Evolutionary conservation across 2,329 filamentous ascomycete genomes (phyloP).

Genomic region (Tolypocladium capitatum): DNA sequence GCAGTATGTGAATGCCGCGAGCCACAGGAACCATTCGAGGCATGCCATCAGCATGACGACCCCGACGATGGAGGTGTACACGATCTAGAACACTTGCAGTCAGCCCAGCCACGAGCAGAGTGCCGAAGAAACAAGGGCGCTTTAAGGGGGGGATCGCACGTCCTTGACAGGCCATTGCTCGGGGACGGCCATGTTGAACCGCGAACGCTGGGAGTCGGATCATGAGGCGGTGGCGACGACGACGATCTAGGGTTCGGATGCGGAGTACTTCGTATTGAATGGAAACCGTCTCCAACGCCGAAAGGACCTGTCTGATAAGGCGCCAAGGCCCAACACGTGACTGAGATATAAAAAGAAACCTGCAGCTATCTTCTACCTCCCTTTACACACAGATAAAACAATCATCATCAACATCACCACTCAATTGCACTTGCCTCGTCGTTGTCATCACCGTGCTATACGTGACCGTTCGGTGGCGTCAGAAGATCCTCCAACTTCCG

Average conservation of each 20-base stretch:
- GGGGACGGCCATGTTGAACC: slow-evolving; percentile 26
- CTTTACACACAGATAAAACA: too few relatives aligned
- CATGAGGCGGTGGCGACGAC: not conserved
- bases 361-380: too few relatives aligned
- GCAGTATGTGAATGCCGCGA: slow-evolving; percentile 89
- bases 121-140: not conserved
- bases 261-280: too few relatives aligned
- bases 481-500: too few relatives aligned
- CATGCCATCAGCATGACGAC: slow-evolving; percentile 71
- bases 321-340: too few relatives aligned
- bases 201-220: not conserved
- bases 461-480: too few relatives aligned
- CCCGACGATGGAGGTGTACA: slow-evolving; percentile 72
- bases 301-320: too few relatives aligned
- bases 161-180: slow-evolving; percentile 37
- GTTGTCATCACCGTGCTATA: too few relatives aligned
- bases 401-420: too few relatives aligned
- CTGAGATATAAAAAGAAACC: too few relatives aligned
- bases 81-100: slow-evolving; percentile 42
- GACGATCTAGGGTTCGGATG: not conserved
- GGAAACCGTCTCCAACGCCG: not conserved
- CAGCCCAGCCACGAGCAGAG: not conserved
- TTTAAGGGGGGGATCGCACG: slow-evolving; percentile 12
- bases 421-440: too few relatives aligned
- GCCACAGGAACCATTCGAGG: slow-evolving; percentile 89